Evolutionary conservation across 2,329 filamentous ascomycete genomes (phyloP).

Genomic region (Cladosporium cucumerinum): DNA sequence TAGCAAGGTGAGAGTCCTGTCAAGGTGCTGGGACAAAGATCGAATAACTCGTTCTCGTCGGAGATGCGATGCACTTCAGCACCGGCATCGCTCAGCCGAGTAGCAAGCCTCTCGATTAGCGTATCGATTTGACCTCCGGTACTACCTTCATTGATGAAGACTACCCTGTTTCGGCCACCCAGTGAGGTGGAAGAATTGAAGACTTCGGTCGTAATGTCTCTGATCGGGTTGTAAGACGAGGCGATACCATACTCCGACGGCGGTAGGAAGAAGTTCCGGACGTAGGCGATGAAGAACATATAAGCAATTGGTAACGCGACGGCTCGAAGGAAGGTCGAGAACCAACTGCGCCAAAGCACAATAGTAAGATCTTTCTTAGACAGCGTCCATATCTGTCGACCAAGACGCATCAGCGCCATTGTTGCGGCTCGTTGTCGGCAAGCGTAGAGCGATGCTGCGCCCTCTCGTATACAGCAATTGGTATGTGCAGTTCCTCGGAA

Average conservation of each 20-base stretch:
- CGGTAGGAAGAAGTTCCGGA: slow-evolving; percentile 75
- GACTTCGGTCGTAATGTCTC: slow-evolving; percentile 59
- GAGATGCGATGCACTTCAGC: slow-evolving; percentile 56
- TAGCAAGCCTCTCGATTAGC: slow-evolving; percentile 62
- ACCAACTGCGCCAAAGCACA: slow-evolving; percentile 14
- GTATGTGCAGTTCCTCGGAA: not conserved
- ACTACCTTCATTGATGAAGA: slow-evolving; percentile 70
- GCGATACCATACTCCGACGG: slow-evolving; percentile 72
- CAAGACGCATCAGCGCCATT: slow-evolving; percentile 5
- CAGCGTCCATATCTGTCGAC: slow-evolving; percentile 14
- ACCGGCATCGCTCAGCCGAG: slow-evolving; percentile 52
- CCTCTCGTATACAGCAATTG: not conserved
- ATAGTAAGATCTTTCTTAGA: slow-evolving; percentile 11
- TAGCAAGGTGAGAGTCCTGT: slow-evolving; percentile 68
- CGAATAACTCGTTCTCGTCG: slow-evolving; percentile 56
- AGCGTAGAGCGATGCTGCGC: not conserved
- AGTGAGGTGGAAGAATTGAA: slow-evolving; percentile 58
- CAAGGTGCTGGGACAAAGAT: slow-evolving; percentile 56
- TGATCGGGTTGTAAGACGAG: slow-evolving; percentile 35
- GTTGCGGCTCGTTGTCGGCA: not conserved
- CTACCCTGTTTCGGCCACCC: slow-evolving; percentile 62
- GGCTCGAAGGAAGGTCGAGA: slow-evolving; percentile 13
- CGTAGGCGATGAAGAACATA: slow-evolving; percentile 43
- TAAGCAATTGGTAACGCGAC: slow-evolving; percentile 32
- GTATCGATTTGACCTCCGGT: slow-evolving; percentile 66